Conservation (phyloP, 2,329 filamentous ascomycete species). For the Emmonsia crescens region DNA sequence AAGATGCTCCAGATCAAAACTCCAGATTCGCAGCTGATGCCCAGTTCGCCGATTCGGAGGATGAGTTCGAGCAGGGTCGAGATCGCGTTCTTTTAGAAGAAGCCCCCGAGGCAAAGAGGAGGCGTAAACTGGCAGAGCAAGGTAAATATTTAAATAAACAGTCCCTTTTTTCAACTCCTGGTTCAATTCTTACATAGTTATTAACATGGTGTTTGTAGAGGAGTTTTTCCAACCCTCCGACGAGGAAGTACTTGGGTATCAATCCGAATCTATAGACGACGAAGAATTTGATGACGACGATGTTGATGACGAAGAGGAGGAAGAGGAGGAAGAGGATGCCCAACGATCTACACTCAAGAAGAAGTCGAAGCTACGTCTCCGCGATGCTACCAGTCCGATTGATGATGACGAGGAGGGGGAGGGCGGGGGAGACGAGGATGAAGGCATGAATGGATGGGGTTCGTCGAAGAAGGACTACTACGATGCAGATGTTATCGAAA, state of each 20-base stretch:
- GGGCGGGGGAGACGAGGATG: constrained; percentile 45
- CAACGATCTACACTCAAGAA: constrained; percentile 14
- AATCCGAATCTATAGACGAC: constrained; percentile 35
- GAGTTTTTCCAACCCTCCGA: constrained; percentile 48
- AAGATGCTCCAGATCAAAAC: constrained; percentile 19
- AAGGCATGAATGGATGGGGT: constrained; percentile 67
- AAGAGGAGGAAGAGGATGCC: constrained; percentile 21
- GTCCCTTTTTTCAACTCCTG: constrained; percentile 9
- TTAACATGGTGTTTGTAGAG: constrained; percentile 31
- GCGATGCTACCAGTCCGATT: constrained; percentile 14
- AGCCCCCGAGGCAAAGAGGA: constrained; percentile 64
- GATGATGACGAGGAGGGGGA: constrained; percentile 33
- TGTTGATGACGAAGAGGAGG: constrained; percentile 26
- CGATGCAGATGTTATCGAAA: constrained; percentile 66
- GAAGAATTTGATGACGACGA: constrained; percentile 35
- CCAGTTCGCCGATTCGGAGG: constrained; percentile 86
- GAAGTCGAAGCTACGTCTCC: constrained; percentile 14
- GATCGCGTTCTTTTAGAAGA: constrained; percentile 84
- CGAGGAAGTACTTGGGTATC: constrained; percentile 51
- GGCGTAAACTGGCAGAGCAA: constrained; percentile 59
- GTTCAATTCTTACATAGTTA: not conserved
- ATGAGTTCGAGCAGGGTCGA: constrained; percentile 79
- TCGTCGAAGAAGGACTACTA: constrained; percentile 85
- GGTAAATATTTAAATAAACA: constrained; percentile 27
- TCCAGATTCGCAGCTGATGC: constrained; percentile 40